Evolutionary conservation across 371 early-diverging fungal genomes (phyloP).

Genomic region (Lichtheimia ramosa): DNA sequence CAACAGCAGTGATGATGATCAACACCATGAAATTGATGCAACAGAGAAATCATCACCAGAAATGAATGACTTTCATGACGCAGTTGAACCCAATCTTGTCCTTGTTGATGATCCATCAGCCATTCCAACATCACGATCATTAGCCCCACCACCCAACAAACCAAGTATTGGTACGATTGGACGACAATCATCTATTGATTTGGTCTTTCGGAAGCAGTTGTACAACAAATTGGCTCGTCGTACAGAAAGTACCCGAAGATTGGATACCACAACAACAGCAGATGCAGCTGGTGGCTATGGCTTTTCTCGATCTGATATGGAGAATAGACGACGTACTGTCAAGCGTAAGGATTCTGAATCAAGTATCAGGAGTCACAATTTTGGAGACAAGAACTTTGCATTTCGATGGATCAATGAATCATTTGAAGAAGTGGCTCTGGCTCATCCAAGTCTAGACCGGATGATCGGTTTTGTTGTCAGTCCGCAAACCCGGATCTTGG

Average conservation of each 20-base stretch:
- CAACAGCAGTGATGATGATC: constrained; percentile 5
- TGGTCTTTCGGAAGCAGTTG: constrained; percentile 27
- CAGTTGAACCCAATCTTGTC: constrained; percentile 31
- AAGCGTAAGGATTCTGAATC: constrained; percentile 19
- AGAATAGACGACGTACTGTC: constrained; percentile 13
- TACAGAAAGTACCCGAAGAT: constrained; percentile 12
- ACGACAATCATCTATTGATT: constrained; percentile 33
- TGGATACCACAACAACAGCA: neutral
- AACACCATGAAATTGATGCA: neutral
- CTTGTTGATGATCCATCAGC: constrained; percentile 20
- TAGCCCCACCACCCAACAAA: constrained; percentile 3
- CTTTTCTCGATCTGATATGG: constrained; percentile 30
- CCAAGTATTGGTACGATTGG: constrained; percentile 3
- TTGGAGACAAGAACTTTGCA: constrained; percentile 53
- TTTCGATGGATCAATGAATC: constrained; percentile 51
- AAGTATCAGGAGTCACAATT: constrained; percentile 45
- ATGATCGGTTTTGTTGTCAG: constrained; percentile 58
- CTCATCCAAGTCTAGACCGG: constrained; percentile 51
- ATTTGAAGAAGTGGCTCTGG: constrained; percentile 50
- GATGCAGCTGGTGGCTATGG: constrained; percentile 15
- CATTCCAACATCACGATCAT: neutral
- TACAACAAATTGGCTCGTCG: constrained; percentile 20
- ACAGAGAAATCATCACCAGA: constrained; percentile 7
- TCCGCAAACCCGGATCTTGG: constrained; percentile 43
- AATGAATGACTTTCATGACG: constrained; percentile 29